phyloP scores from a whole-genome alignment of 1,139 yeast genomes.

The Protomyces pachydermus region DNA sequence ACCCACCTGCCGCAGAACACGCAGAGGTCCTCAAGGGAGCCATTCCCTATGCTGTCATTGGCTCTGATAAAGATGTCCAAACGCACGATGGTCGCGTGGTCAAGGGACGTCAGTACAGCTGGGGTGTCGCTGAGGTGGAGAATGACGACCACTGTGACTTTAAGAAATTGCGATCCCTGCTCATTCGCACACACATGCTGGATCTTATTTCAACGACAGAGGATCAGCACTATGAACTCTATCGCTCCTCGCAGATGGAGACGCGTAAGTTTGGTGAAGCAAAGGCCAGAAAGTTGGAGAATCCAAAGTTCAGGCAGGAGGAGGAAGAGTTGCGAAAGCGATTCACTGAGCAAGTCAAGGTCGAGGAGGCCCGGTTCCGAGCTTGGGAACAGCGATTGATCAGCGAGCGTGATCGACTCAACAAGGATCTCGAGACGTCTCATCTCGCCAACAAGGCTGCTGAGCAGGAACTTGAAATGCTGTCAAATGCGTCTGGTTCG shows the following conservation, averaged over 20 bases:
- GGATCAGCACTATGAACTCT: slow-evolving; percentile 85
- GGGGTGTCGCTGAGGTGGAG: slow-evolving; percentile 98
- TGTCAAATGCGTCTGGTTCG: slow-evolving; percentile 9
- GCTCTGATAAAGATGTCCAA: slow-evolving; percentile 82
- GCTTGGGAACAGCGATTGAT: slow-evolving; percentile 98
- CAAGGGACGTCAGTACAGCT: slow-evolving; percentile 88
- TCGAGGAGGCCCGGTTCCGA: slow-evolving; percentile 93
- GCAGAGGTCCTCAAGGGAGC: slow-evolving; percentile 39
- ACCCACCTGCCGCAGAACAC: slow-evolving; percentile 31
- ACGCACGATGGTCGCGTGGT: slow-evolving; percentile 69
- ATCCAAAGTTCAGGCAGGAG: slow-evolving; percentile 93
- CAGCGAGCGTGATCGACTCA: slow-evolving; percentile 87
- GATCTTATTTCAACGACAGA: slow-evolving; percentile 86
- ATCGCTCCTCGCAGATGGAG: slow-evolving; percentile 76
- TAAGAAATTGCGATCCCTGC: slow-evolving; percentile 78
- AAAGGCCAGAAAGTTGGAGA: slow-evolving; percentile 47
- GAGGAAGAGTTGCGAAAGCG: slow-evolving; percentile 90
- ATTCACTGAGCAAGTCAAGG: slow-evolving; percentile 96
- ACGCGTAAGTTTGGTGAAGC: slow-evolving; percentile 50
- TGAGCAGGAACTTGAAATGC: slow-evolving; percentile 22
- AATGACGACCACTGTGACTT: slow-evolving; percentile 95
- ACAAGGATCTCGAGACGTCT: slow-evolving; percentile 86
- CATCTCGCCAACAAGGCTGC: slow-evolving; percentile 42
- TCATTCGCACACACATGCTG: slow-evolving; percentile 88
- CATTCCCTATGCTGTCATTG: slow-evolving; percentile 92